Evolutionary conservation across 495 filamentous ascomycete species (phyloP), one percentile per base, ranked within the genome.

Genomic region (Emericellopsis terricola): DNA sequence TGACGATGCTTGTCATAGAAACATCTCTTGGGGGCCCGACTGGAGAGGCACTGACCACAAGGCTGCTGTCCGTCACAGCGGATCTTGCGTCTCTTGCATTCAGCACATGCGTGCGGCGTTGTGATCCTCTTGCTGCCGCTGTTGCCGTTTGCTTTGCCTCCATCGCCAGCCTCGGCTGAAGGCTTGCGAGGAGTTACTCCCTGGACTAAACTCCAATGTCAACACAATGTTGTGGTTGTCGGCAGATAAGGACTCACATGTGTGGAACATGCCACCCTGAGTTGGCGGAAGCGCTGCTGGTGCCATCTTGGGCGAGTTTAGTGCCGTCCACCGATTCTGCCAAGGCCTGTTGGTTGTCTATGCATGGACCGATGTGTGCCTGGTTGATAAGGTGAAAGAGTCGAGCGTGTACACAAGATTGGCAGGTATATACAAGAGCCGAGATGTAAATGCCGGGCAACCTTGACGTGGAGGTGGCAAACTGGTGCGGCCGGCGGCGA

Each of bases 1-100:
- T 71, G 65, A 18, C 66, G 56, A 48, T 71, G 66, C 52, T 71
- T 68, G 49, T 71, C 66, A 41, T 71, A 71, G 45, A 68, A 68
- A 41, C 66, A 71, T 36, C 63, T 50, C 49, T 69, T 68, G 29
- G 65, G 66, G 23, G 64, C 64, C 19, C 66, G 53, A 43, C 65
- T 68, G 5, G 65, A 68, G 11, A 69, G 59, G 39, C 66, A 71
- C 46, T 69, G 66, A 8, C 64, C 64, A 43, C 66, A 71, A 11
- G 66, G 66, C 39, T 71, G 66, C 42, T 68, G 61, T 28, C 66
- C 66, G 50, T 71, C 66, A 41, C 66, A 71, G 41, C 66, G 59
- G 37, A 71, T 71, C 49, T 71, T 71, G 31, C 66, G 60, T 27
- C 66, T 53, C 46, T 71, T 69, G 51, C 66, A 71, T 46, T 71